These are phyloP conservation scores for Solanum pinnatisectum DNA, from an alignment of 257 asterid species.

Conservation along the genomic window DNA sequence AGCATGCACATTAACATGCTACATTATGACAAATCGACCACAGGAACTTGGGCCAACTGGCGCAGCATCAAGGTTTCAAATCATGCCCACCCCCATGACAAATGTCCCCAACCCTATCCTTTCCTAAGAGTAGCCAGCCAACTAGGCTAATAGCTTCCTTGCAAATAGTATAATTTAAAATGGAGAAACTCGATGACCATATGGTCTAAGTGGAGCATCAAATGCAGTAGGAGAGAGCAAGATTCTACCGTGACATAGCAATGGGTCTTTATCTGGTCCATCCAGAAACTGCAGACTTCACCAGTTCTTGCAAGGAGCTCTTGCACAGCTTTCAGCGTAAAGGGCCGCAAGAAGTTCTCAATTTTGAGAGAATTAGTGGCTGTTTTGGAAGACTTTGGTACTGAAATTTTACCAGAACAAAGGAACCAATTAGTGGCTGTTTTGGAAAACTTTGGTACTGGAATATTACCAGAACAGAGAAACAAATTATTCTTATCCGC, in stretches of 20 bases:
- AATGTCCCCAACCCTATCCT: not conserved
- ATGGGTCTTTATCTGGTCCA: slow-evolving; percentile 39
- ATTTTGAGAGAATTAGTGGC: slow-evolving; percentile 28
- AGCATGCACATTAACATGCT: not conserved
- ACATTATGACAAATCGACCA: not conserved
- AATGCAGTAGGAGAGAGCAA: not conserved
- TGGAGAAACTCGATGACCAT: not conserved
- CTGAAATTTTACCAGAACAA: not conserved
- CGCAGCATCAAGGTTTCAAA: not conserved
- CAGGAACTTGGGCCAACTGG: not conserved
- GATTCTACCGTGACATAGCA: slow-evolving; percentile 28
- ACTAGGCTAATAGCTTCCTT: not conserved
- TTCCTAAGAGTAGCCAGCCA: not conserved
- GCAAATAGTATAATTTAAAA: not conserved
- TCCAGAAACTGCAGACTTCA: slow-evolving; percentile 21
- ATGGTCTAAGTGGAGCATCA: not conserved
- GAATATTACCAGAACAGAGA: not conserved
- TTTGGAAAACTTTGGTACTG: slow-evolving; percentile 21
- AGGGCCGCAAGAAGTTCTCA: slow-evolving; percentile 24
- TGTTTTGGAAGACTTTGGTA: slow-evolving; percentile 18
- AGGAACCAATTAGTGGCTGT: slow-evolving; percentile 6
- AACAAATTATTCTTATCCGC: not conserved
- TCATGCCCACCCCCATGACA: not conserved
- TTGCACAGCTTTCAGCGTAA: slow-evolving; percentile 30
- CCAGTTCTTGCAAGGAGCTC: slow-evolving; percentile 26